These are phyloP conservation scores for Thelonectria rubi DNA, from an alignment of 2,329 filamentous ascomycete genomes.

Conservation along the genomic window DNA sequence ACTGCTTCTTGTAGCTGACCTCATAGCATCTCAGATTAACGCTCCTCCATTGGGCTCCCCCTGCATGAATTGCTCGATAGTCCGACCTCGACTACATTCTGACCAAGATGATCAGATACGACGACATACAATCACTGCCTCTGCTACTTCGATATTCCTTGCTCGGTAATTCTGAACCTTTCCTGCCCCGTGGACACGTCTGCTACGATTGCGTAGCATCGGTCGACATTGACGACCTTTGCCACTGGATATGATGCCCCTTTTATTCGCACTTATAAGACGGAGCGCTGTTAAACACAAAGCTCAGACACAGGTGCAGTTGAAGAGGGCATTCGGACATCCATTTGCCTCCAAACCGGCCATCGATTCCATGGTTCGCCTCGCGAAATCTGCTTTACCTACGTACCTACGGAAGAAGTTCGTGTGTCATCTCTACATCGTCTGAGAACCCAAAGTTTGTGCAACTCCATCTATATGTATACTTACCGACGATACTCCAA, in stretches of 20 bases:
- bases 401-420: neutral
- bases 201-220: neutral
- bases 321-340: too few relatives aligned
- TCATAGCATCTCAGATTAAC: too few relatives aligned
- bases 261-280: neutral
- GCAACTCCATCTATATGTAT: neutral
- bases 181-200: neutral
- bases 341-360: too few relatives aligned
- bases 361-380: too few relatives aligned
- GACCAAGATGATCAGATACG: neutral
- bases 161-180: neutral
- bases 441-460: neutral
- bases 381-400: too few relatives aligned
- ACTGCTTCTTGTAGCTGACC: too few relatives aligned
- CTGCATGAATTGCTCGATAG: neutral
- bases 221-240: neutral
- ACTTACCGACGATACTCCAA: constrained; percentile 45
- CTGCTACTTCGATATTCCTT: neutral
- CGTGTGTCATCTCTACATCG: neutral
- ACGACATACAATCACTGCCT: neutral
- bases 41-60: neutral
- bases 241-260: neutral
- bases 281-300: too few relatives aligned
- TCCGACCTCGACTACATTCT: neutral
- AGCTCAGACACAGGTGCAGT: too few relatives aligned